Conservation (phyloP, 2,329 filamentous ascomycete genomes). For the Aureobasidium sp. region DNA sequence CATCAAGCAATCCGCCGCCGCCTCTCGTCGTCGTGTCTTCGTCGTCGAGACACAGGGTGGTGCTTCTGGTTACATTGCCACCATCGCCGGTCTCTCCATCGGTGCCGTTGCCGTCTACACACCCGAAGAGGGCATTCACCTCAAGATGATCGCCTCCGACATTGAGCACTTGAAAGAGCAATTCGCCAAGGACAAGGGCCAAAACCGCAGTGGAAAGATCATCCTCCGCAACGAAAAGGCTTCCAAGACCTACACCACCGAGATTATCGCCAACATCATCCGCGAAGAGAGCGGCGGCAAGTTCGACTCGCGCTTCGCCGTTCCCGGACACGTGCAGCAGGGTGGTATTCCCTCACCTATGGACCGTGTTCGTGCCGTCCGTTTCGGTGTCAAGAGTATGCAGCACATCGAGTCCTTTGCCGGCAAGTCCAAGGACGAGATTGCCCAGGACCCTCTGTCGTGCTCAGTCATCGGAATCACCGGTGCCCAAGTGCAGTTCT, state of each 20-base stretch:
- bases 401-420: constrained; percentile 79
- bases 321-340: constrained; percentile 91
- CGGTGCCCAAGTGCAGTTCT: constrained; percentile 83
- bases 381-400: constrained; percentile 89
- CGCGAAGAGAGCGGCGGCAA: constrained; percentile 83
- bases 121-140: constrained; percentile 87
- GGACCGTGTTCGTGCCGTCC: constrained; percentile 87
- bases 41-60: constrained; percentile 97
- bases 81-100: constrained; percentile 80
- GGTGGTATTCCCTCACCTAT: constrained; percentile 88
- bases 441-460: constrained; percentile 65
- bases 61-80: constrained; percentile 86
- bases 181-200: constrained; percentile 77
- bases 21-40: constrained; percentile 86
- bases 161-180: constrained; percentile 81
- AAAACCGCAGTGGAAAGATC: constrained; percentile 81
- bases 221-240: constrained; percentile 97
- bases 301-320: constrained; percentile 86
- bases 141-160: constrained; percentile 86
- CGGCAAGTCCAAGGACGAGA: constrained; percentile 55
- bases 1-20: constrained; percentile 93
- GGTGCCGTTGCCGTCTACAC: constrained; percentile 92
- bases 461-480: constrained; percentile 84
- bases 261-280: constrained; percentile 92
- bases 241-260: constrained; percentile 80